Evolutionary conservation across 345 rosid genomes (phyloP).

Genomic region (Rhizophora apiculata): DNA sequence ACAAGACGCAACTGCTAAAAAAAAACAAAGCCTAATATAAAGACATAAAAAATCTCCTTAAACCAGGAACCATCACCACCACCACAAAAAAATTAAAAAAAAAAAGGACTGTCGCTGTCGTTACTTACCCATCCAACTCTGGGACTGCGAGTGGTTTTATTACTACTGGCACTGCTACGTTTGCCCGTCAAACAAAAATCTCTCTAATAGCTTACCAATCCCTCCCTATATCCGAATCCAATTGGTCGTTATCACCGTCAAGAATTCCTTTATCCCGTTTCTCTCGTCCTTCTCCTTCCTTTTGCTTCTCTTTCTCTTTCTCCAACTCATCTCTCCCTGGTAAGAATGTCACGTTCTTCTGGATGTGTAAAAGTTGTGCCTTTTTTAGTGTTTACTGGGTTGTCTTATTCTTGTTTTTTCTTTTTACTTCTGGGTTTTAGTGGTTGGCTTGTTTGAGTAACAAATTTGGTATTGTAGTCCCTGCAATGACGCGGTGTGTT

Average conservation of each 20-base stretch:
- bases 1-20: no score
- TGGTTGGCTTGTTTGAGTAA: not conserved
- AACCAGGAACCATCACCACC: not conserved
- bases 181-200: not conserved
- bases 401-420: not conserved
- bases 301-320: not conserved
- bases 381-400: not conserved
- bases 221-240: not conserved
- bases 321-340: conserved; percentile 27
- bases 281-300: conserved; percentile 7
- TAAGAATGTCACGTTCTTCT: conserved; percentile 3
- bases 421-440: not conserved
- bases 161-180: not conserved
- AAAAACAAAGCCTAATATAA: no score
- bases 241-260: not conserved
- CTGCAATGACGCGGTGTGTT: no score
- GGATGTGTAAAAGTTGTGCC: not conserved
- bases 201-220: not conserved
- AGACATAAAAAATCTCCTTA: not conserved
- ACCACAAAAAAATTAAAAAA: not conserved
- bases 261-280: not conserved
- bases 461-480: no score
- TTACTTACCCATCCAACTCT: not conserved
- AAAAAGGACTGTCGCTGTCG: not conserved
- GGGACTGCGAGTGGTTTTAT: not conserved